Conservation (phyloP, 345 rosid species). For the Euphorbia peplus region DNA sequence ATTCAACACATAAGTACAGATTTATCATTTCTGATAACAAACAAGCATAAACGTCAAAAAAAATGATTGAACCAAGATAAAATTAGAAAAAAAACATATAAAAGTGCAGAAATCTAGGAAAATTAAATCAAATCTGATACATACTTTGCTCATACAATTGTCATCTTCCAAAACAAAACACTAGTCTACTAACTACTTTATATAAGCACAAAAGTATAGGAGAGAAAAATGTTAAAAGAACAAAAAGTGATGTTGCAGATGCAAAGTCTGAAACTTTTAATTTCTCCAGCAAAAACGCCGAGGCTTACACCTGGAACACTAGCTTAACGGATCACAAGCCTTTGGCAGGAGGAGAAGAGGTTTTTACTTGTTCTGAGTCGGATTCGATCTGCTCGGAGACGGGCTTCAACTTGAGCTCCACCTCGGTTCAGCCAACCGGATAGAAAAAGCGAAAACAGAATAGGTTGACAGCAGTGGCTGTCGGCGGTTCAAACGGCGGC, state of each 20-base stretch:
- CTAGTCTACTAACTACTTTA: conserved; percentile 4
- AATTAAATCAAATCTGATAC: too few species aligned
- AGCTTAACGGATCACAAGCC: conserved; percentile 10
- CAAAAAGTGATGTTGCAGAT: conserved; percentile 10
- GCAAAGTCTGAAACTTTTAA: conserved; percentile 19
- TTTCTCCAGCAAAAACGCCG: conserved; percentile 19
- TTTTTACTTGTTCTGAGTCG: conserved; percentile 50
- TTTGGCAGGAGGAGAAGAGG: conserved; percentile 17
- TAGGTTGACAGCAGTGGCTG: too few species aligned
- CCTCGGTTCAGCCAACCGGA: conserved; percentile 32
- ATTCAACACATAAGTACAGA: too few species aligned
- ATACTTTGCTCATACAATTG: too few species aligned
- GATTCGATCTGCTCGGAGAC: conserved; percentile 64
- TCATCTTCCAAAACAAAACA: too few species aligned
- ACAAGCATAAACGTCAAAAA: too few species aligned
- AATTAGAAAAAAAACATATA: too few species aligned
- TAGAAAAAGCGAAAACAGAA: conserved; percentile 39
- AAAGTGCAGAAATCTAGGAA: too few species aligned
- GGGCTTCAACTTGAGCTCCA: conserved; percentile 43
- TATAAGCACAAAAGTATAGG: background rate
- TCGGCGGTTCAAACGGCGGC: too few species aligned
- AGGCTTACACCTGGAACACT: conserved; percentile 35
- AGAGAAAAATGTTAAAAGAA: background rate
- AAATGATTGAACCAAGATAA: too few species aligned
- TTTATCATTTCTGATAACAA: too few species aligned